A percentile compares a stretch with the other conserved stretches of the same genome.
Conservation (phyloP, 2,329 filamentous ascomycete species). For the Fusarium protoensiforme region DNA sequence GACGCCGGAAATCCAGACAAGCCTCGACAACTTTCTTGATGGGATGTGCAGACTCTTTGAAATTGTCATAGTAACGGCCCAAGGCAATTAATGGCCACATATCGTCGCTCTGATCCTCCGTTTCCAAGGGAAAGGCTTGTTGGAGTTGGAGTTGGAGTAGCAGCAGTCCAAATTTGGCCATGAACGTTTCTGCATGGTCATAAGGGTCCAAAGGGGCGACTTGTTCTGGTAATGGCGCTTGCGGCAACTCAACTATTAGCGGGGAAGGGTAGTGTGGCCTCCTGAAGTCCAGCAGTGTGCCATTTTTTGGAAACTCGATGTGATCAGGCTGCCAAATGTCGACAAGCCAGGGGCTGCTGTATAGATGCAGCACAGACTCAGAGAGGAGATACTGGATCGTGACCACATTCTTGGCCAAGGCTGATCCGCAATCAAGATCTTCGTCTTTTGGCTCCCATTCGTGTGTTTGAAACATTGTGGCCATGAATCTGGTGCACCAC, state of each 20-base stretch:
- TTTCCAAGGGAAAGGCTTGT: background rate
- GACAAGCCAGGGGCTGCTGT: background rate
- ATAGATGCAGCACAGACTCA: background rate
- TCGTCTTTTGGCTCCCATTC: no score
- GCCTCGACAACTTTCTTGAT: background rate
- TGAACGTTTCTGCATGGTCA: background rate
- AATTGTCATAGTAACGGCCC: background rate
- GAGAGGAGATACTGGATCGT: background rate
- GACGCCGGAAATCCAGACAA: background rate
- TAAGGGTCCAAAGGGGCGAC: background rate
- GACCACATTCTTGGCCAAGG: background rate
- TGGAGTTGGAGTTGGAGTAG: background rate
- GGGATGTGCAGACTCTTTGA: background rate
- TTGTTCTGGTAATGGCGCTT: background rate
- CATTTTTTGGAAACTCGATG: background rate
- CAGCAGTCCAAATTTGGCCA: background rate
- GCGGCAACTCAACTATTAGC: background rate
- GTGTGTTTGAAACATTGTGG: no score
- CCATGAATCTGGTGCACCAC: no score
- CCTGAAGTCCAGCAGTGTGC: background rate
- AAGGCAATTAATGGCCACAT: background rate
- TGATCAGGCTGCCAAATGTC: background rate
- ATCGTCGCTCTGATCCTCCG: background rate
- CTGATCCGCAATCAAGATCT: no score
- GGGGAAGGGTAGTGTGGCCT: background rate